Conservation (phyloP, 352 stramenopile genomes). For the Pseudoperonospora humuli region DNA sequence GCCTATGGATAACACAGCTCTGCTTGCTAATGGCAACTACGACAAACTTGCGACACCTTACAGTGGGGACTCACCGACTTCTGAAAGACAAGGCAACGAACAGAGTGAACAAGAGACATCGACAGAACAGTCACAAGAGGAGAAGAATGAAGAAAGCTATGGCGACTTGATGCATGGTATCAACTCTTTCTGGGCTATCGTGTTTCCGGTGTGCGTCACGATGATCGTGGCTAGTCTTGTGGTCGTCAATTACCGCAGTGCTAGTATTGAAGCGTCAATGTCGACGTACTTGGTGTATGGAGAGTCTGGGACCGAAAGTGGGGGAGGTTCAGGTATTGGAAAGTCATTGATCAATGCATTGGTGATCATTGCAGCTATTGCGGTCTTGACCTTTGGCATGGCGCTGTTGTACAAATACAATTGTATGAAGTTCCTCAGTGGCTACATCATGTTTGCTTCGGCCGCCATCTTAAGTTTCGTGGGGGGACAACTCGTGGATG, state of each 20-base stretch:
- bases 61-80: constrained; percentile 18
- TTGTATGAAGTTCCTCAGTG: constrained; percentile 69
- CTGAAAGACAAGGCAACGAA: neutral
- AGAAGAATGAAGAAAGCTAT: constrained; percentile 29
- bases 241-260: constrained; percentile 79
- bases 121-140: neutral
- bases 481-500: constrained; percentile 77
- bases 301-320: constrained; percentile 35
- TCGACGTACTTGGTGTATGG: constrained; percentile 78
- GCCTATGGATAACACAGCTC: constrained; percentile 27
- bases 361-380: constrained; percentile 85
- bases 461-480: constrained; percentile 83
- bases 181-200: constrained; percentile 83
- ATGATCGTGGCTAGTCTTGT: constrained; percentile 77
- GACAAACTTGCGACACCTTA: constrained; percentile 60
- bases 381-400: constrained; percentile 83
- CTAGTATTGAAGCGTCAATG: constrained; percentile 72
- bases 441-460: constrained; percentile 88
- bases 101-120: constrained; percentile 1
- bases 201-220: constrained; percentile 74
- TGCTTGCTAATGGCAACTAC: constrained; percentile 31
- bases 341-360: constrained; percentile 81
- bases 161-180: constrained; percentile 82
- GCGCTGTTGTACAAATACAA: constrained; percentile 87
- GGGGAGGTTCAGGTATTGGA: constrained; percentile 35